phyloP scores from a whole-genome alignment of 2,329 filamentous ascomycete species.

The Knoxdaviesia proteae region DNA sequence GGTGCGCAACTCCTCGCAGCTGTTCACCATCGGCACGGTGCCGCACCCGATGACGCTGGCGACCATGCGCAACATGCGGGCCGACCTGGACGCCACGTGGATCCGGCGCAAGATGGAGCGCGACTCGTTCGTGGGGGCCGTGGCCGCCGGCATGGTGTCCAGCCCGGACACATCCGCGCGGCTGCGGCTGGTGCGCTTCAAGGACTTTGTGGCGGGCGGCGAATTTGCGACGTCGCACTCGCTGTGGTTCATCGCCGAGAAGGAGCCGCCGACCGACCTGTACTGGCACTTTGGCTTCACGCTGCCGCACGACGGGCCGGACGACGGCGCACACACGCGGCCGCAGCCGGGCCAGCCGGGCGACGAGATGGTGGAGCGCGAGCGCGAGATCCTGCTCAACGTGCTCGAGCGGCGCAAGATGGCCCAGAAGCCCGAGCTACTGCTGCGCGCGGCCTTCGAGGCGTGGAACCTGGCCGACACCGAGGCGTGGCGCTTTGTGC shows the following conservation, averaged over 20 bases:
- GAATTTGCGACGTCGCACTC: constrained; percentile 35
- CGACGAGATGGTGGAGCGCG: neutral
- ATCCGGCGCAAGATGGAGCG: constrained; percentile 43
- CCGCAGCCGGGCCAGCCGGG: constrained; percentile 20
- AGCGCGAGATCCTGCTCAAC: constrained; percentile 2
- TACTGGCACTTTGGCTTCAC: constrained; percentile 83
- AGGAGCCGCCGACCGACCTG: constrained; percentile 43
- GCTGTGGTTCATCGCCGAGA: constrained; percentile 64
- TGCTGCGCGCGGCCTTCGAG: constrained; percentile 35
- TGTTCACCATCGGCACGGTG: constrained; percentile 71
- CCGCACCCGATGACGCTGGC: constrained; percentile 80
- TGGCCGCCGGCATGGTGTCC: constrained; percentile 48
- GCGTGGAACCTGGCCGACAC: constrained; percentile 52
- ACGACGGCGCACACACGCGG: constrained; percentile 33
- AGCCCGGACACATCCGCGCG: constrained; percentile 19
- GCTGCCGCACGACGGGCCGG: constrained; percentile 37
- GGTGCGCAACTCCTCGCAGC: constrained; percentile 49
- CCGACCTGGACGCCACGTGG: constrained; percentile 39
- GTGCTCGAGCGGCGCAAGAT: constrained; percentile 1
- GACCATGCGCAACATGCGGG: constrained; percentile 41
- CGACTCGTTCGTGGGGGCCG: constrained; percentile 55
- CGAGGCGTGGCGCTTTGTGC: constrained; percentile 56
- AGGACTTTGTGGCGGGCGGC: constrained; percentile 58
- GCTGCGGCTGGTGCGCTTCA: constrained; percentile 52
- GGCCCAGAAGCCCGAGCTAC: constrained; percentile 21